phyloP scores from a whole-genome alignment of 371 early-diverging fungal genomes.

The Mortierella sp. region DNA sequence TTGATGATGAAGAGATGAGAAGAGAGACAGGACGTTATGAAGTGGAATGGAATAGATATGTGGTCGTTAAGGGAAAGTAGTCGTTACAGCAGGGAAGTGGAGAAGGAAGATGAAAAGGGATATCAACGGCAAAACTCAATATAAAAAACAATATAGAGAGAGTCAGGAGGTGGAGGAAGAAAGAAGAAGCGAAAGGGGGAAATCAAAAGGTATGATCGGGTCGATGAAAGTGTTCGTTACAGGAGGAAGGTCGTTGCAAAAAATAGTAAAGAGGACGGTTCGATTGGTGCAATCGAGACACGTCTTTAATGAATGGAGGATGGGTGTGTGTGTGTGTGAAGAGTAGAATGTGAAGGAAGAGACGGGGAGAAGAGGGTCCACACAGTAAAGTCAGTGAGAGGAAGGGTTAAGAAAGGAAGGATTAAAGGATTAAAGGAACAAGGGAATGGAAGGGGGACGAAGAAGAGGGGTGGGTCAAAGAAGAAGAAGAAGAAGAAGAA shows the following conservation, averaged over 20 bases:
- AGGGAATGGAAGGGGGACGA: slow-evolving; percentile 10
- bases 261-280: background rate
- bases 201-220: background rate
- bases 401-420: background rate
- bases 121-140: background rate
- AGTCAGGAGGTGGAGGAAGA: slow-evolving; percentile 11
- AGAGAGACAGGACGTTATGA: background rate
- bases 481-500: background rate
- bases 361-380: background rate
- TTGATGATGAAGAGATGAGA: background rate
- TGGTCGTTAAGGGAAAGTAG: background rate
- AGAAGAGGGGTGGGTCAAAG: slow-evolving; percentile 4
- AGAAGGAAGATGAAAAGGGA: background rate
- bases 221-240: slow-evolving; percentile 2
- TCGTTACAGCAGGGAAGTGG: background rate
- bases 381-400: background rate
- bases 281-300: background rate
- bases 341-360: background rate
- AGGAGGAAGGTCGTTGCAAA: slow-evolving; percentile 7
- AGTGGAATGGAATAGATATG: background rate
- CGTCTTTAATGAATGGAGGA: background rate
- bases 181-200: slow-evolving; percentile 4
- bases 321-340: background rate
- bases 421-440: background rate
- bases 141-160: background rate